phyloP scores from a whole-genome alignment of 139 green algal species.

The Chlamydomonas sphaeroides region DNA sequence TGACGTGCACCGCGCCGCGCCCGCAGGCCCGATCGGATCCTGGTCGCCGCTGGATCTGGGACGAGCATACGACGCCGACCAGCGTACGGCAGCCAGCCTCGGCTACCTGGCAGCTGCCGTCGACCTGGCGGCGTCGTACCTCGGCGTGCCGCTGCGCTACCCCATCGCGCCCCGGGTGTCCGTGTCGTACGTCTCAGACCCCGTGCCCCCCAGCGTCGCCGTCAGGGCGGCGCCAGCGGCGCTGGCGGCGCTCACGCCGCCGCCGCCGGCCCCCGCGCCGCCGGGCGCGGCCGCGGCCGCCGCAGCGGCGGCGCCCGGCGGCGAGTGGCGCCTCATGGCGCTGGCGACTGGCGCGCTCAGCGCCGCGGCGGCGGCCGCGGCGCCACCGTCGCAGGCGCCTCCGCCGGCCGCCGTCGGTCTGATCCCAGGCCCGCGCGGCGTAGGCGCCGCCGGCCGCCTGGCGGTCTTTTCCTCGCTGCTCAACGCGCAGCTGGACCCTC shows the following conservation, averaged over 20 bases:
- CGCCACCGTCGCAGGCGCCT: not conserved
- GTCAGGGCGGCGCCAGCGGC: not conserved
- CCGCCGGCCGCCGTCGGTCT: slow-evolving; percentile 25
- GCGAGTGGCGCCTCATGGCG: slow-evolving; percentile 18
- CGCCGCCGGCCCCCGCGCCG: not conserved
- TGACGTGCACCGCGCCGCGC: not conserved
- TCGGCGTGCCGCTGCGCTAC: slow-evolving; percentile 77
- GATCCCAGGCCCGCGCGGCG: slow-evolving; percentile 23
- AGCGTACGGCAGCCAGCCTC: slow-evolving; percentile 60
- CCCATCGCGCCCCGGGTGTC: slow-evolving; percentile 65
- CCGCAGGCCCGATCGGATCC: too few relatives aligned
- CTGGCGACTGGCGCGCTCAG: not conserved
- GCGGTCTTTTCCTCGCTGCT: slow-evolving; percentile 30
- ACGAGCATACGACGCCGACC: slow-evolving; percentile 49
- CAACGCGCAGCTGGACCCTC: not conserved
- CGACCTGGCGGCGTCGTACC: slow-evolving; percentile 62
- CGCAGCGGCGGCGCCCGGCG: not conserved
- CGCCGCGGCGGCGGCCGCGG: slow-evolving; percentile 14
- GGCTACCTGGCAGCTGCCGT: slow-evolving; percentile 75
- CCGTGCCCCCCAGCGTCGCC: slow-evolving; percentile 18
- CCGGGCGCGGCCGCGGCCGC: not conserved
- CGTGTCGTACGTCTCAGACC: slow-evolving; percentile 61
- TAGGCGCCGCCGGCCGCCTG: slow-evolving; percentile 15
- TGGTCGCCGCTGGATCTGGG: slow-evolving; percentile 28
- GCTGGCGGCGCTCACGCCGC: too few relatives aligned